A percentile compares a stretch with the other conserved stretches of the same genome.
These are phyloP conservation scores for Apiotrichum gamsii DNA, from an alignment of 1,284 basidiomycete species.

Conservation along the genomic window DNA sequence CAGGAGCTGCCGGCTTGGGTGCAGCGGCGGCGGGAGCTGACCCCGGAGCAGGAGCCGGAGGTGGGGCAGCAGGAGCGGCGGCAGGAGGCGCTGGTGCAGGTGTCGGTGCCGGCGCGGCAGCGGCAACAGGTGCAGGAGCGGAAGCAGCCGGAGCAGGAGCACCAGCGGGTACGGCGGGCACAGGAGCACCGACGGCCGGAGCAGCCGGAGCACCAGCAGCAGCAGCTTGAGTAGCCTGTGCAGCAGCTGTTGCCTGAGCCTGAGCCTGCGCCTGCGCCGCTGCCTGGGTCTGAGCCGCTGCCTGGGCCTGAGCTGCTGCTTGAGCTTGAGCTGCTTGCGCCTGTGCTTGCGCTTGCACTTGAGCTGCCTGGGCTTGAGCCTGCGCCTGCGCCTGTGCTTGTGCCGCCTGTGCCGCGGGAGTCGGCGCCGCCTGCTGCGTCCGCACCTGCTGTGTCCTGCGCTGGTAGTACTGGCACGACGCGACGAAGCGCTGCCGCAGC, in stretches of 20 bases:
- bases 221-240: too few relatives aligned
- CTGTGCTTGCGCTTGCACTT: conserved; percentile 95
- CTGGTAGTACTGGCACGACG: conserved; percentile 11
- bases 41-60: not conserved
- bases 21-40: not conserved
- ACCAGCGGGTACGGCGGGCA: not conserved
- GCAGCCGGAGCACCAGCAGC: not conserved
- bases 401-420: too few relatives aligned
- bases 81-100: not conserved
- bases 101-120: not conserved
- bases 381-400: not conserved
- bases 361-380: conserved; percentile 65
- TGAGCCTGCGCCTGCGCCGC: too few relatives aligned
- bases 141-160: not conserved
- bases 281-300: too few relatives aligned
- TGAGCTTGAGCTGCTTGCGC: too few relatives aligned
- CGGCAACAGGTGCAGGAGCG: not conserved
- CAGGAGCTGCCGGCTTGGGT: not conserved
- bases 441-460: conserved; percentile 1
- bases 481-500: conserved; percentile 3
- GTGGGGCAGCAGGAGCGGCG: not conserved
- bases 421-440: not conserved
- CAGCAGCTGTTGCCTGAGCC: too few relatives aligned
- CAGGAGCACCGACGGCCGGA: not conserved
- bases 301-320: too few relatives aligned